Conservation (phyloP, 2,329 filamentous ascomycete species). For the Nothophaeocryptopus gaeumannii region DNA sequence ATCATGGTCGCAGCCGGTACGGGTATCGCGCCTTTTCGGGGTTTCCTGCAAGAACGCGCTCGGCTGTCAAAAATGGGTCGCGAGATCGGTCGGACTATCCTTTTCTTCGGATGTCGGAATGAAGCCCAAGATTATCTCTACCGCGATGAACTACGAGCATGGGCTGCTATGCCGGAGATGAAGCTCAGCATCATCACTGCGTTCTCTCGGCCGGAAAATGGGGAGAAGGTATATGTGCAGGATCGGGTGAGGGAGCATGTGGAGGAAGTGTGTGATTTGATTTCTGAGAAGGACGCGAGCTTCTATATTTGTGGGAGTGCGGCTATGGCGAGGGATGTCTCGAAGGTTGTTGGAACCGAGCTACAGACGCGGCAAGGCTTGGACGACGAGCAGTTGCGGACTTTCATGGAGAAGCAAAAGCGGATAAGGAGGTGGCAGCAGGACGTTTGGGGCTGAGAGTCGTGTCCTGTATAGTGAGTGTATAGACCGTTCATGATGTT, state of each 20-base stretch:
- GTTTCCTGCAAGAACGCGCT: constrained; percentile 43
- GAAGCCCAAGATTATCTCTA: constrained; percentile 35
- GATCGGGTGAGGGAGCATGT: constrained; percentile 36
- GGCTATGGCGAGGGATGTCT: constrained; percentile 45
- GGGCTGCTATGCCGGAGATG: constrained; percentile 22
- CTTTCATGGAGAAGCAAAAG: constrained; percentile 26
- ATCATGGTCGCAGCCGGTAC: constrained; percentile 55
- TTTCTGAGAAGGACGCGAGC: constrained; percentile 36
- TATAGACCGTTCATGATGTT: too few relatives aligned
- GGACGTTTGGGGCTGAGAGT: constrained; percentile 27
- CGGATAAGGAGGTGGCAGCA: constrained; percentile 25
- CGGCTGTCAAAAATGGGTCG: constrained; percentile 34
- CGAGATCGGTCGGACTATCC: constrained; percentile 24
- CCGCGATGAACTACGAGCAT: constrained; percentile 16
- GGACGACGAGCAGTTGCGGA: constrained; percentile 19
- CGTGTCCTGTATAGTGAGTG: too few relatives aligned
- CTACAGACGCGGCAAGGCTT: constrained; percentile 13
- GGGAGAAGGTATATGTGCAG: constrained; percentile 39
- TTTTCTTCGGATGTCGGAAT: constrained; percentile 34
- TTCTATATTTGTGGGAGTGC: constrained; percentile 46
- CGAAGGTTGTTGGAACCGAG: constrained; percentile 26
- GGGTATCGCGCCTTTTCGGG: constrained; percentile 49
- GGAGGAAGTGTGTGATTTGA: constrained; percentile 30
- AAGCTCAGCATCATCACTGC: constrained; percentile 33
- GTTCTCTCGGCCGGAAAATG: constrained; percentile 31